phyloP scores from a whole-genome alignment of 1,284 basidiomycete species.

The Blastosporella zonata region DNA sequence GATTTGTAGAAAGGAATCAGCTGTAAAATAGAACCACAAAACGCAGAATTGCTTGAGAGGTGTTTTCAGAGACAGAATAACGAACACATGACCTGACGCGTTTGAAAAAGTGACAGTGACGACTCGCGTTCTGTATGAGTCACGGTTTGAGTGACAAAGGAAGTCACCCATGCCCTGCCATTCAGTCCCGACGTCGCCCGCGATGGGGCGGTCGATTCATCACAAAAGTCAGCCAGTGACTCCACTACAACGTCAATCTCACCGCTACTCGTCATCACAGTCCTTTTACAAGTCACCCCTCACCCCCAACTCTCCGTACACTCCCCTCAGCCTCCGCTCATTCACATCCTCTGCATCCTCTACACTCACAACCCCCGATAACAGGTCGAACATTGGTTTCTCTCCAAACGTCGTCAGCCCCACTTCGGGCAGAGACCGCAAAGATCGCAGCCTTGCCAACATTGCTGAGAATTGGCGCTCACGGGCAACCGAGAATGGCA shows the following conservation, averaged over 20 bases:
- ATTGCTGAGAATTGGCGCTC: conserved; percentile 69
- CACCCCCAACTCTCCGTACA: conserved; percentile 55
- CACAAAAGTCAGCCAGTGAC: conserved; percentile 36
- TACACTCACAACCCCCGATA: conserved; percentile 50
- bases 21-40: no score
- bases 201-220: conserved; percentile 33
- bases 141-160: conserved; percentile 13
- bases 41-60: no score
- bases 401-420: conserved; percentile 33
- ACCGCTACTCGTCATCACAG: conserved; percentile 30
- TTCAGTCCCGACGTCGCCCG: conserved; percentile 43
- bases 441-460: conserved; percentile 52
- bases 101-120: conserved; percentile 18
- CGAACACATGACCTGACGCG: conserved; percentile 22
- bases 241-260: conserved; percentile 24
- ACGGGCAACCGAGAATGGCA: conserved; percentile 67
- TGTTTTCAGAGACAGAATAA: background rate
- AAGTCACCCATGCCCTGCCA: conserved; percentile 23
- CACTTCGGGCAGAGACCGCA: conserved; percentile 23
- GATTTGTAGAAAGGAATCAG: no score
- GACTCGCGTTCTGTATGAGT: conserved; percentile 16
- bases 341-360: conserved; percentile 53
- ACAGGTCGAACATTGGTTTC: conserved; percentile 37
- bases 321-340: conserved; percentile 63
- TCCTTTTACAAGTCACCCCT: conserved; percentile 36